Conservation (phyloP, 2,329 filamentous ascomycete genomes). For the Chaetomiaceae sp. region DNA sequence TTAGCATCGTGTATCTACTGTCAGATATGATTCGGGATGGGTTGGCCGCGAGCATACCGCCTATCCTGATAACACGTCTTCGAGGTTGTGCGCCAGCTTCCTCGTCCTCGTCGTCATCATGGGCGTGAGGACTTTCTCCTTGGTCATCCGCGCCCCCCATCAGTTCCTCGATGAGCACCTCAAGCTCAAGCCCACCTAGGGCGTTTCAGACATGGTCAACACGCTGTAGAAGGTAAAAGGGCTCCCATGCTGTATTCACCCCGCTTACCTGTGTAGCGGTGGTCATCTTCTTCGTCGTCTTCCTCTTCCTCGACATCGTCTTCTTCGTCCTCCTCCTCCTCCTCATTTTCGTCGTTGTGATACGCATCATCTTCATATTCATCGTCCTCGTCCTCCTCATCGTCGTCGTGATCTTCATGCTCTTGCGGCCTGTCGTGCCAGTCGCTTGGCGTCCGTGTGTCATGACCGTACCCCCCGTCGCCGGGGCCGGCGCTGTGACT, state of each 20-base stretch:
- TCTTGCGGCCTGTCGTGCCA: conserved; percentile 1
- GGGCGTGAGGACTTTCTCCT: conserved; percentile 21
- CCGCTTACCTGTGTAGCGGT: conserved; percentile 18
- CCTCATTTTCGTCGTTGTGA: too few relatives aligned
- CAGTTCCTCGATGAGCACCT: conserved; percentile 23
- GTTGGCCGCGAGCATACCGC: conserved; percentile 4
- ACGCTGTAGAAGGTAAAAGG: neutral
- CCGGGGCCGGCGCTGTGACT: neutral
- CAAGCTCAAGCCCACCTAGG: conserved; percentile 18
- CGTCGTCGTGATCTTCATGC: conserved; percentile 25
- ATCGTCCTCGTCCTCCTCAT: conserved; percentile 24
- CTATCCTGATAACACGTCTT: conserved; percentile 15
- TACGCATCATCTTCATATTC: conserved; percentile 22
- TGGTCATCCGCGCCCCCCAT: conserved; percentile 19
- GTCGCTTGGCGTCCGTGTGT: neutral
- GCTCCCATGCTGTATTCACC: neutral
- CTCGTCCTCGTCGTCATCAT: conserved; percentile 28
- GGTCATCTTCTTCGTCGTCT: conserved; percentile 19
- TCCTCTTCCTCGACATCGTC: conserved; percentile 7
- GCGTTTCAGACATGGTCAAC: neutral
- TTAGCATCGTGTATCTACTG: conserved; percentile 9
- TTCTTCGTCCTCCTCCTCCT: conserved; percentile 26
- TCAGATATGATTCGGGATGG: neutral
- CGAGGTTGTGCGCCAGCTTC: conserved; percentile 21
- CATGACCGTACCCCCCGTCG: neutral